A percentile compares a stretch with the other conserved stretches of the same genome.
Conservation (phyloP, 495 filamentous ascomycete genomes). For the Podospora pseudoanserina region DNA sequence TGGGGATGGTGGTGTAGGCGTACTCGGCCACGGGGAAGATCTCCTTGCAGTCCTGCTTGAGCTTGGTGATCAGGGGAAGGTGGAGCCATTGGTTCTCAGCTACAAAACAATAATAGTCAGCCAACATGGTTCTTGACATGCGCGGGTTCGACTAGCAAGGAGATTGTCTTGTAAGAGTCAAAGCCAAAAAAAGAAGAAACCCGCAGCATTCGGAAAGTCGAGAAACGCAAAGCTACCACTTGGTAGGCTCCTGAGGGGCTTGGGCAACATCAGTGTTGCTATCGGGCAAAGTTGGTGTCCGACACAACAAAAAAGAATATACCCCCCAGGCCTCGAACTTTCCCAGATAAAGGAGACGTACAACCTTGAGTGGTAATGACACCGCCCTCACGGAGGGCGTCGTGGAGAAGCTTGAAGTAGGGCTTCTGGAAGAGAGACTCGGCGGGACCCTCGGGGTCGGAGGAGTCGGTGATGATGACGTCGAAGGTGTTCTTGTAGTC, state of each 20-base stretch:
- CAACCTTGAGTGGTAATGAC: conserved; percentile 99
- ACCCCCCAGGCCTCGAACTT: conserved; percentile 32
- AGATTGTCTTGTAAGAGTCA: conserved; percentile 5
- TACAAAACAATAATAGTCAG: conserved; percentile 42
- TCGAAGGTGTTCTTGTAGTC: conserved; percentile 93
- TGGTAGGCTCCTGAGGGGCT: conserved; percentile 31
- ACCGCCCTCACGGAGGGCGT: conserved; percentile 87
- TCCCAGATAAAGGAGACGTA: conserved; percentile 68
- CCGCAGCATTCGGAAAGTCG: conserved; percentile 11
- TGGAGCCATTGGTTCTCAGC: conserved; percentile 99
- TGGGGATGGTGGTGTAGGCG: conserved; percentile 98
- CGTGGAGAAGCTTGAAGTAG: conserved; percentile 90
- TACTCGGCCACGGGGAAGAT: conserved; percentile 98
- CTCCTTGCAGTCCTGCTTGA: conserved; percentile 94
- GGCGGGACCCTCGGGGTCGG: conserved; percentile 93
- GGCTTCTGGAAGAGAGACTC: conserved; percentile 97
- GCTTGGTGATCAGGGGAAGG: conserved; percentile 78
- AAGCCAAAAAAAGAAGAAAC: conserved; percentile 15
- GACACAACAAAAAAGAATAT: conserved; percentile 18
- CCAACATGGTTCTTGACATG: conserved; percentile 1
- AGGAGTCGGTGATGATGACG: conserved; percentile 99
- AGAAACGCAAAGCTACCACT: conserved; percentile 33
- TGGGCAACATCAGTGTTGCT: conserved; percentile 7
- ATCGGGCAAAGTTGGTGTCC: conserved; percentile 30
- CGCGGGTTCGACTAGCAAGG: conserved; percentile 4